Base-by-base conservation (phyloP, 495 filamentous ascomycete genomes). In the Neurospora sp. region DNA sequence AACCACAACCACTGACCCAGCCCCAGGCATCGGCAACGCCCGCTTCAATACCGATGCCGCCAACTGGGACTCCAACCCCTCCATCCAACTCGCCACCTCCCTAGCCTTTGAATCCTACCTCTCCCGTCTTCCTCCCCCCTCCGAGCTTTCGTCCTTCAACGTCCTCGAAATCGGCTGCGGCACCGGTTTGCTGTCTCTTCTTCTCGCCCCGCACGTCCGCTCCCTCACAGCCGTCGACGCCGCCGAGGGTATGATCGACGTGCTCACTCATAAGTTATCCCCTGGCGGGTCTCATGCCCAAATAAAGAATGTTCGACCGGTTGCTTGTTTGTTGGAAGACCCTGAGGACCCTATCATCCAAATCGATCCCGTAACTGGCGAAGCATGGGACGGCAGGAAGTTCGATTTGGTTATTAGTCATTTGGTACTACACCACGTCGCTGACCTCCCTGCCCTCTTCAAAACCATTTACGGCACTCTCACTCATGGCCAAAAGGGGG, bases 151-250 rank as follows among this genome's bases (percentile, higher is more conserved):
- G 0, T 65, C 73, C 9, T 71, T 78, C 65, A 76, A 87, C 70
- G 82, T 88, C 18, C 83, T 89, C 22, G 87, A 89, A 78, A 84
- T 89, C 16, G 87, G 87, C 71, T 88, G 87, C 75, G 87, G 87
- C 27, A 89, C 87, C 12, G 87, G 87, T 68, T 80, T 88, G 6
- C 80, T 89, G 2, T 86, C 85, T 2, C 81, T 86, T 18, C 77
- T 74, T 4, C 78, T 88, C 37, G 82, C 86, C 0, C 85, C 86
- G 0, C 65, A 77, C 8, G 78, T 80, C 4, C 78, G 77, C 59
- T 80, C 78, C 38, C 75, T 88, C 20, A 82, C 85, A 14, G 86
- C 85, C 39, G 80, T 89, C 14, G 87, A 89, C 71, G 78, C 83
- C 0, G 84, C 86, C 8, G 71, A 81, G 20, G 87, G 86, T 69